Conservation (phyloP, 108 stramenopile species). For the Fistulifera solaris region DNA sequence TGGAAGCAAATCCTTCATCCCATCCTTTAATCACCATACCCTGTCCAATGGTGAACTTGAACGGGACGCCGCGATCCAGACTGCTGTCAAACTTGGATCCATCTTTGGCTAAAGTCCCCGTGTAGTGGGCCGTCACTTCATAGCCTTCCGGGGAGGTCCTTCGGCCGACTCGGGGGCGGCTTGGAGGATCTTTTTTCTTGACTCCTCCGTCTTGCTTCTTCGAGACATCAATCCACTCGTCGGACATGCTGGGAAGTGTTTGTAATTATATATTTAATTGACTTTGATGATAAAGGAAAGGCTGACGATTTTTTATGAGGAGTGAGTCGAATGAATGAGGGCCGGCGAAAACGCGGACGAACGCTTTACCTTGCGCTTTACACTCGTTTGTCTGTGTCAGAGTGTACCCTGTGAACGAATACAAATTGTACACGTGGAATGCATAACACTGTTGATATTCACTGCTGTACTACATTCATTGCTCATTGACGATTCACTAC, state of each 20-base stretch:
- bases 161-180: slow-evolving; percentile 59
- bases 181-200: slow-evolving; percentile 79
- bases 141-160: slow-evolving; percentile 68
- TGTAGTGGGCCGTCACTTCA: slow-evolving; percentile 87
- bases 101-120: slow-evolving; percentile 71
- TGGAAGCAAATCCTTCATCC: slow-evolving; percentile 88
- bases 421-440: no score
- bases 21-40: slow-evolving; percentile 95
- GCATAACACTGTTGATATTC: no score
- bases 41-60: slow-evolving; percentile 90
- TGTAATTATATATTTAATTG: no score
- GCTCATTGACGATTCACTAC: no score
- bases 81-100: slow-evolving; percentile 84
- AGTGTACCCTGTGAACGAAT: no score
- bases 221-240: slow-evolving; percentile 67
- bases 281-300: no score
- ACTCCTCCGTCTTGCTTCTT: slow-evolving; percentile 82
- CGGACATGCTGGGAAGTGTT: slow-evolving; percentile 15
- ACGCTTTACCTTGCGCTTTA: no score
- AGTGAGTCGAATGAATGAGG: no score
- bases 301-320: no score
- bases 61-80: slow-evolving; percentile 82
- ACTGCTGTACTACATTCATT: no score
- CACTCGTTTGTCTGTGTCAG: no score
- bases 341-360: no score